Base-by-base conservation (phyloP, 805 yeast species). In the Wickerhamiella kurtzmanii region DNA sequence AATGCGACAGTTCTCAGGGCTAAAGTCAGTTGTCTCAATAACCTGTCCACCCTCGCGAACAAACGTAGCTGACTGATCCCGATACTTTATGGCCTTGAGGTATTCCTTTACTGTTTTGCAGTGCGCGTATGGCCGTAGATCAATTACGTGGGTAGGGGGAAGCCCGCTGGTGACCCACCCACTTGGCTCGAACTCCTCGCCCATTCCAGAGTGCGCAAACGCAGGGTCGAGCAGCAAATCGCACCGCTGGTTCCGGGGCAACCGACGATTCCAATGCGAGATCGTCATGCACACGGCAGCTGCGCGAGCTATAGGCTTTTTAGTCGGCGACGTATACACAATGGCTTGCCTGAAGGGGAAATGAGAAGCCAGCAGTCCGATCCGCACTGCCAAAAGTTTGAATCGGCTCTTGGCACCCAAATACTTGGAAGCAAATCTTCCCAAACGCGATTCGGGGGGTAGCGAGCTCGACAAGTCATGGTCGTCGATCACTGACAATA, bases 301-400 rank as follows among this genome's bases (percentile, higher is more conserved):
- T 25, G 64, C 56, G 18, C 72, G 57, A 2, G 71, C 70, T 13
- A 66, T 64, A 2, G 72, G 71, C 47, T 63, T 61, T 45, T 57
- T 61, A 3, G 70, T 61, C 11, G 64, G 60, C n/a, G 67, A 53
- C 18, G 68, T 63, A 49, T 63, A 69, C 50, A 67, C 64, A 22
- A 66, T 64, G 5, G 70, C 55, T 48, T 69, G 64, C 8, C 69
- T 56, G 53, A 69, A 69, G 8, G 73, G 73, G 73, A 72, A 69
- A 52, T 69, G 73, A 43, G 68, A 67, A 1, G 68, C 72, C 22
- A 69, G 47, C 19, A 69, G 56, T 1, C 72, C 72, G 57, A 69
- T 54, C 16, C 68, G 60, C n/a, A 69, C 61, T 35, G 65, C 60
- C n/a, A 67, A 50, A 9, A 66, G 52, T 51, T 63, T 62, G 48